These are phyloP conservation scores for Schizochytrium sp. DNA, from an alignment of 108 stramenopile genomes.

Conservation along the genomic window DNA sequence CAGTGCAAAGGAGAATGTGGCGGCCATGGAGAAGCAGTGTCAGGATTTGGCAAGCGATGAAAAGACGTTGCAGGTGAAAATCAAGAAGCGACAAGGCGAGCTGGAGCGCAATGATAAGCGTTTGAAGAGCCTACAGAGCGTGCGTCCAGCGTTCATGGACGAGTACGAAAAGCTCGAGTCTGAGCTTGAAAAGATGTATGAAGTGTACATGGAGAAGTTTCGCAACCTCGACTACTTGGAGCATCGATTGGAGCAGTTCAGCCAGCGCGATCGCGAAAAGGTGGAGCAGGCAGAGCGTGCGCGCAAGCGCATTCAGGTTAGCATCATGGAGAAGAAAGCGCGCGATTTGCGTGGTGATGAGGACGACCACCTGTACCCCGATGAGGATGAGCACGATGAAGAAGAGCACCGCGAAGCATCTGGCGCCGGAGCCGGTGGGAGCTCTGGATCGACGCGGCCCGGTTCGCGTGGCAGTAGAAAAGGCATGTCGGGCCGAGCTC, in stretches of 20 bases:
- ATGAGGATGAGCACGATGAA: not conserved
- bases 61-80: constrained; percentile 39
- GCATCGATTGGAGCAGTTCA: constrained; percentile 50
- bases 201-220: constrained; percentile 44
- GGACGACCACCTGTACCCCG: not conserved
- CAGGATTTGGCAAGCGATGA: constrained; percentile 50
- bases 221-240: constrained; percentile 60
- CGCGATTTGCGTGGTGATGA: not conserved
- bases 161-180: constrained; percentile 72
- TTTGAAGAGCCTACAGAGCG: constrained; percentile 45
- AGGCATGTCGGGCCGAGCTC: not conserved
- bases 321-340: constrained; percentile 49
- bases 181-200: constrained; percentile 69
- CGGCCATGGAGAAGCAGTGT: constrained; percentile 23
- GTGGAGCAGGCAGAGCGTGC: constrained; percentile 47
- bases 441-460: not conserved
- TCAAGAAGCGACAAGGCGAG: constrained; percentile 45
- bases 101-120: constrained; percentile 56
- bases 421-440: not conserved
- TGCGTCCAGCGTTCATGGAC: constrained; percentile 68
- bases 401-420: not conserved
- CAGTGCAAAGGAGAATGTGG: not conserved
- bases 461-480: not conserved
- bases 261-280: constrained; percentile 37
- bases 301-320: constrained; percentile 52